Evolutionary conservation across 306 rosid species (phyloP), one percentile per base, ranked within the genome.

Genomic region (Trifolium fragiferum): DNA sequence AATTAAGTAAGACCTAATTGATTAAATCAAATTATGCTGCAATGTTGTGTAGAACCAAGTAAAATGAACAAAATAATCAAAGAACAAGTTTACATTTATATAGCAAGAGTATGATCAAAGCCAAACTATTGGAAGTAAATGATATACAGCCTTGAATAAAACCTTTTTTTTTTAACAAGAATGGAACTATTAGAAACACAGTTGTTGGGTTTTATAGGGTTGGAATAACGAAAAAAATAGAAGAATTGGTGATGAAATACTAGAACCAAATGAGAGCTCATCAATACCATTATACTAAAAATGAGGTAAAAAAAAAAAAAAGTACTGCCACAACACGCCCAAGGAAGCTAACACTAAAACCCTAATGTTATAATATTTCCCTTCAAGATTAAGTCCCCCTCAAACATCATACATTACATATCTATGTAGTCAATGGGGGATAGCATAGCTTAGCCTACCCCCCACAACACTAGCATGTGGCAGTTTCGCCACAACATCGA

Each of bases 1-100:
- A 54, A 68, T 33, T 59, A 76, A 70, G 37, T 41, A 77, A 55
- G 64, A 40, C 53, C 58, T 74, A 63, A 61, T n/a, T 51, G 37
- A 35, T 38, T 21, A 53, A 23, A 68, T 66, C 68, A 73, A 80
- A 37, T 10, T 62, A 69, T 1, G 15, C 33, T n/a, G 11, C 40
- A 76, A 33, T 20, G 20, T 35, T 61, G 61, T n/a, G 66, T 68
- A 62, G 66, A 37, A 61, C 9, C 66, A 37, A 19, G 21, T 7
- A 63, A 51, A 30, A 27, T 41, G 69, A 38, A 75, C 25, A 61
- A 67, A 19, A 68, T 61, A 70, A 80, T 69, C 46, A 69, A 49
- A 49, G 20, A 51, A 51, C 40, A 58, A 57, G 49, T 20, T 47
- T 44, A 68, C 55, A 38, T 66, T 66, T 58, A 47, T 59, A 40